phyloP scores from a whole-genome alignment of 2,329 filamentous ascomycete genomes.

The Calonectria pseudoreteaudii region DNA sequence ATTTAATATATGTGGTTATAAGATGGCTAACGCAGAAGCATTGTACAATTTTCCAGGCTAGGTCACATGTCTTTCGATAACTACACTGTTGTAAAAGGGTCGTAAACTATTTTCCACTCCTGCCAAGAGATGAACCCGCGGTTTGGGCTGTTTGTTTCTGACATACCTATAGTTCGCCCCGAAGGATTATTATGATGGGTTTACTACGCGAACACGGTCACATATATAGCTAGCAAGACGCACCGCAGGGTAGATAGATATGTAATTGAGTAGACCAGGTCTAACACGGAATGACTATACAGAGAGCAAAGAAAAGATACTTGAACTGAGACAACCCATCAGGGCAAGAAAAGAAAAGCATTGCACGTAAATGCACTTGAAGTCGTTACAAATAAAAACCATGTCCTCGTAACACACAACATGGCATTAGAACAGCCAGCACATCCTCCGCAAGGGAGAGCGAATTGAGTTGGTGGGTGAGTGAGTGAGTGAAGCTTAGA shows the following conservation, averaged over 20 bases:
- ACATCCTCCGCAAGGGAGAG: neutral
- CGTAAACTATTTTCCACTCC: no score
- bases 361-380: neutral
- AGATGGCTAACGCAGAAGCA: no score
- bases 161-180: neutral
- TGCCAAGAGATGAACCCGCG: no score
- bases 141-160: no score
- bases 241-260: neutral
- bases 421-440: no score
- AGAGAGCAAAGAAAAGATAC: neutral
- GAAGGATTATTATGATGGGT: neutral
- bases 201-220: neutral
- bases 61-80: no score
- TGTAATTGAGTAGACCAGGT: neutral
- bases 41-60: no score
- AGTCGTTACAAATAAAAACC: neutral
- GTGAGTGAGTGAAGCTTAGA: neutral
- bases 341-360: neutral
- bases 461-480: neutral
- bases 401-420: neutral
- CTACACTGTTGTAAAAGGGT: no score
- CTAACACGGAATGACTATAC: neutral
- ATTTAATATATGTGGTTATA: no score
- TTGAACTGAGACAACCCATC: neutral
- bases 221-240: neutral